Evolutionary conservation across 2,329 filamentous ascomycete genomes (phyloP).

Genomic region (Penicillium hordei): DNA sequence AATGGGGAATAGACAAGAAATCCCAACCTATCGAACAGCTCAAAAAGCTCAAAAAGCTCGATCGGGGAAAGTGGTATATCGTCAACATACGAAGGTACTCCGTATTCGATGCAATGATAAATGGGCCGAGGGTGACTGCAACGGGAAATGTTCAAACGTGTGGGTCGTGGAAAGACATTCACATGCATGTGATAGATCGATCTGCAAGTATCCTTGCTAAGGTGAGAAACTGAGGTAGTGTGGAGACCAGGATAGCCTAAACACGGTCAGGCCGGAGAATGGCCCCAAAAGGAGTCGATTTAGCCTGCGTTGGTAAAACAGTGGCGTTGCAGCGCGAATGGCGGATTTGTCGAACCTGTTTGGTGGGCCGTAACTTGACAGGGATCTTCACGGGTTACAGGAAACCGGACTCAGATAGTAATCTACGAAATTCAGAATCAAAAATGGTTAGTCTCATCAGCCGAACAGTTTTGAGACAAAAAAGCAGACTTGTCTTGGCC

Average conservation of each 20-base stretch:
- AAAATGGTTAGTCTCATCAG: slow-evolving; percentile 35
- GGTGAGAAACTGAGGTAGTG: not conserved
- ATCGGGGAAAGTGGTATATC: not conserved
- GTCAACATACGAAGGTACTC: not conserved
- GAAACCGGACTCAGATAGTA: slow-evolving; percentile 51
- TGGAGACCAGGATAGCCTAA: slow-evolving; percentile 13
- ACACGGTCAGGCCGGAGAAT: slow-evolving; percentile 12
- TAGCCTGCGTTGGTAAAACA: slow-evolving; percentile 12
- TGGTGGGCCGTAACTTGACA: slow-evolving; percentile 23
- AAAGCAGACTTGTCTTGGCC: slow-evolving; percentile 6
- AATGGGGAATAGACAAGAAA: not conserved
- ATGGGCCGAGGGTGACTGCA: not conserved
- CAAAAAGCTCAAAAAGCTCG: too few species aligned
- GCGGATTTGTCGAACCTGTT: slow-evolving; percentile 16
- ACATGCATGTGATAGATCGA: slow-evolving; percentile 1
- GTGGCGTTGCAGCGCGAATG: slow-evolving; percentile 8
- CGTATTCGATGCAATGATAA: not conserved
- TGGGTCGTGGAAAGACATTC: not conserved
- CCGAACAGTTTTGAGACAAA: slow-evolving; percentile 20
- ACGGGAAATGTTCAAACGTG: not conserved
- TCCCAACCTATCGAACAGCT: not conserved
- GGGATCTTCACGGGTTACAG: slow-evolving; percentile 36
- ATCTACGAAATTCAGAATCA: slow-evolving; percentile 38
- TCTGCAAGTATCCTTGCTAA: slow-evolving; percentile 3
- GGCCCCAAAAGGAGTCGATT: slow-evolving; percentile 1